phyloP scores from a whole-genome alignment of 345 rosid genomes.

The Camelina laxa region DNA sequence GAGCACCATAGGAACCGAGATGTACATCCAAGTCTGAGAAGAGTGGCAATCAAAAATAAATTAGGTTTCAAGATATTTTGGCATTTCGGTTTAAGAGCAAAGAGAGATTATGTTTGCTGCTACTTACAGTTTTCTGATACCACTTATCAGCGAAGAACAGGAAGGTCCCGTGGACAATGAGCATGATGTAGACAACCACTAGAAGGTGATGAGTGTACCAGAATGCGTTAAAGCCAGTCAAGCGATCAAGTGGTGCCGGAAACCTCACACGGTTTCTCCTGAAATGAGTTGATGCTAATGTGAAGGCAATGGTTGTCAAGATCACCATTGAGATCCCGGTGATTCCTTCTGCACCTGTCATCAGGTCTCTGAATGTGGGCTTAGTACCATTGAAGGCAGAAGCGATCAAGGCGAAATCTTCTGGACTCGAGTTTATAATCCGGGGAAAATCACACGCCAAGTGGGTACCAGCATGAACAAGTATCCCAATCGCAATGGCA shows the following conservation, averaged over 20 bases:
- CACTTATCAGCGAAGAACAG: conserved; percentile 66
- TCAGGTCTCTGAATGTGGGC: conserved; percentile 71
- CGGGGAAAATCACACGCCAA: conserved; percentile 87
- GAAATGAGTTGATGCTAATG: conserved; percentile 71
- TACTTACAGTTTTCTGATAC: conserved; percentile 79
- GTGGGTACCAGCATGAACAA: conserved; percentile 78
- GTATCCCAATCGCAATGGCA: conserved; percentile 70
- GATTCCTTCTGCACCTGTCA: conserved; percentile 70
- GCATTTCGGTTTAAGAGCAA: neutral
- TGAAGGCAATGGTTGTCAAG: conserved; percentile 64
- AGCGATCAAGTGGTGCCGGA: conserved; percentile 76
- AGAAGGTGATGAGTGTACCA: conserved; percentile 98
- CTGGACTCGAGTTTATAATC: conserved; percentile 58
- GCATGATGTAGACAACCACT: conserved; percentile 75
- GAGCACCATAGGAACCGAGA: conserved; percentile 75
- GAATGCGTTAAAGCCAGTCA: conserved; percentile 94
- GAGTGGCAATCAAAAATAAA: neutral
- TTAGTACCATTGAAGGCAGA: conserved; percentile 54
- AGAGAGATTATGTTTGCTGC: conserved; percentile 19
- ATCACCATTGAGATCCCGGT: conserved; percentile 84
- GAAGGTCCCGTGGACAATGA: conserved; percentile 79
- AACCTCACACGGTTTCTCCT: conserved; percentile 70
- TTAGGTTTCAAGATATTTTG: neutral
- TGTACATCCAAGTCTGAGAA: conserved; percentile 94
- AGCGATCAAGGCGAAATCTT: conserved; percentile 64